phyloP scores from a whole-genome alignment of 768 basidiomycete species.

The Dacryopinax primogenitus region DNA sequence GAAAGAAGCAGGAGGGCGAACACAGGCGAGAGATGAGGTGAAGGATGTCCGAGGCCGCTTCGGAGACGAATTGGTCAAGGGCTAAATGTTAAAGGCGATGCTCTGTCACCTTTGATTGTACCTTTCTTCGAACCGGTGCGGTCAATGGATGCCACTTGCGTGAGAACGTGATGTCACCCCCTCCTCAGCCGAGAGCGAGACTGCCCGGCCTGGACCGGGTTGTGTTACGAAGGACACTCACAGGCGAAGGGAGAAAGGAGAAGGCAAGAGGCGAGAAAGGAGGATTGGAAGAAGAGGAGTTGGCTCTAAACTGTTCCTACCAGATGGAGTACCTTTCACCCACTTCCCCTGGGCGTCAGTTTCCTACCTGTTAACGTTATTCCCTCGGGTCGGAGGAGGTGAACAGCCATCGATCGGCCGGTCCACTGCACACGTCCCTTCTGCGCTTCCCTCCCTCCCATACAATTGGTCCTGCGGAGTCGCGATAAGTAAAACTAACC shows the following conservation, averaged over 20 bases:
- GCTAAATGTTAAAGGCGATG: neutral
- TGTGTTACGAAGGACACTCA: no score
- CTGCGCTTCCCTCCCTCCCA: neutral
- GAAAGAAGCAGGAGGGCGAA: no score
- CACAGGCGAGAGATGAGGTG: neutral
- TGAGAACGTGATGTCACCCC: neutral
- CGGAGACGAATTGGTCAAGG: neutral
- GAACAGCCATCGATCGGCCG: no score
- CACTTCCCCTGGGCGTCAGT: no score
- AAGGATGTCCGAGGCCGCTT: neutral
- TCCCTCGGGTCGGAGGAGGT: neutral
- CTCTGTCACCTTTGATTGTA: neutral
- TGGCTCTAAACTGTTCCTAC: neutral
- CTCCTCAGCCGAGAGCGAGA: neutral
- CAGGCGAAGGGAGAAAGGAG: neutral
- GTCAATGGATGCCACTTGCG: no score
- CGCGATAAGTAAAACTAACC: constrained; percentile 9
- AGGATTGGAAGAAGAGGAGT: no score
- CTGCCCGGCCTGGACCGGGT: no score
- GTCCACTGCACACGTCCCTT: no score
- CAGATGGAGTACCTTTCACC: neutral
- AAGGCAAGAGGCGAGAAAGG: neutral
- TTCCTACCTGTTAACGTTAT: no score
- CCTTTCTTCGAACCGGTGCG: no score
- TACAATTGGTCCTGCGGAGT: neutral